Conservation (phyloP, 441 rosid genomes). For the Eutrema salsugineum region DNA sequence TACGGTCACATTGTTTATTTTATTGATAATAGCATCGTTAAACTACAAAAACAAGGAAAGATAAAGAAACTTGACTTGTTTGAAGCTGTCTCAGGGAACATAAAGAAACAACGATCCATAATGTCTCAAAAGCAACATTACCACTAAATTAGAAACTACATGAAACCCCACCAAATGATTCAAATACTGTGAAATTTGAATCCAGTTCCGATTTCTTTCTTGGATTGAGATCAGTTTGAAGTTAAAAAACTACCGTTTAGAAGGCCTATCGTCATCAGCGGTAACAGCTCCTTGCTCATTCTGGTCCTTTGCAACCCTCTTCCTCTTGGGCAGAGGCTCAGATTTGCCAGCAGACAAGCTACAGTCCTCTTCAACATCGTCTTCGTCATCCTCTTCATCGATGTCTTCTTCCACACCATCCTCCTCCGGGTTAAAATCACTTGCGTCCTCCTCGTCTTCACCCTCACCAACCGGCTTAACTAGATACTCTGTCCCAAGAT, state of each 20-base stretch:
- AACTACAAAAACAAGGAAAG: background rate
- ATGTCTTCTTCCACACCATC: conserved; percentile 62
- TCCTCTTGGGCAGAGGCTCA: conserved; percentile 78
- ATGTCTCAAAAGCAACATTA: background rate
- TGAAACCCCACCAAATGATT: background rate
- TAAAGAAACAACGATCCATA: conserved; percentile 5
- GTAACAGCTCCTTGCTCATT: background rate
- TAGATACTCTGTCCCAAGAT: conserved; percentile 78
- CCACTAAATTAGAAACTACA: background rate
- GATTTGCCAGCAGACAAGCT: conserved; percentile 15
- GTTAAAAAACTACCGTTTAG: conserved; percentile 13
- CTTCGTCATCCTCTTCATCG: conserved; percentile 55
- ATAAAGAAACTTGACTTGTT: background rate
- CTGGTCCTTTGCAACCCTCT: conserved; percentile 30
- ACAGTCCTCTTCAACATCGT: conserved; percentile 49
- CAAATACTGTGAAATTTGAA: background rate
- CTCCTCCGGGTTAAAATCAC: conserved; percentile 80
- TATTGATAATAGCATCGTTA: background rate
- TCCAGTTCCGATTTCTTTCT: background rate
- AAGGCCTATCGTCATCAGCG: conserved; percentile 17
- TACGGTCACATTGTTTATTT: background rate
- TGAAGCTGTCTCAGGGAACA: conserved; percentile 2
- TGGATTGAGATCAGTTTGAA: conserved; percentile 5
- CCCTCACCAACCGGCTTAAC: conserved; percentile 68
- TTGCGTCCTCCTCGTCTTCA: conserved; percentile 86